Evolutionary conservation across 257 asterid genomes (phyloP).

Genomic region (Plantago ovata): DNA sequence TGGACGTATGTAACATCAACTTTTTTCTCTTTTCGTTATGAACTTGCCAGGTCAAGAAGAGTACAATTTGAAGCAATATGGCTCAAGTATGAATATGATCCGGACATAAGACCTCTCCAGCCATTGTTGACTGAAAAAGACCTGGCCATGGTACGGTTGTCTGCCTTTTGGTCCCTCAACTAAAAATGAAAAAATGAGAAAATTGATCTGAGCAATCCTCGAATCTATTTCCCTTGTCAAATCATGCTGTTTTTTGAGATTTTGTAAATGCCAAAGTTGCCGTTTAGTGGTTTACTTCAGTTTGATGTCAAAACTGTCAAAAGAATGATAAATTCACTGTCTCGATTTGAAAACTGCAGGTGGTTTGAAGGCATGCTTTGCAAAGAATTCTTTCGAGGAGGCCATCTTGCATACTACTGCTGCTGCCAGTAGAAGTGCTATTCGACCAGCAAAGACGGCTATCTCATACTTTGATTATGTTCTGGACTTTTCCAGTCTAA

Average conservation of each 20-base stretch:
- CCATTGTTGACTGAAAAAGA: constrained; percentile 29
- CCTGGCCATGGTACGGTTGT: constrained; percentile 23
- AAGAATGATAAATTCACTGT: not conserved
- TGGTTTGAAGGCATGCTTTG: not conserved
- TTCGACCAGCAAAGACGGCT: not conserved
- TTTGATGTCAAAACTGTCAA: not conserved
- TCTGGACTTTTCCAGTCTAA: no score
- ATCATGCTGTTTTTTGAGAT: not conserved
- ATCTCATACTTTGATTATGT: no score
- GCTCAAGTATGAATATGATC: constrained; percentile 78
- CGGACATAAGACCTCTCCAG: constrained; percentile 46
- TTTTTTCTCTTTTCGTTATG: not conserved
- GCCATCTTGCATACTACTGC: not conserved
- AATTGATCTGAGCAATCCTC: not conserved
- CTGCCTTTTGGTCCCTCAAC: constrained; percentile 9
- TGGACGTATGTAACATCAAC: not conserved
- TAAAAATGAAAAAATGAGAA: not conserved
- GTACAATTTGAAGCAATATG: constrained; percentile 58
- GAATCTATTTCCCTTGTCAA: constrained; percentile 3
- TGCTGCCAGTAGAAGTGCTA: not conserved
- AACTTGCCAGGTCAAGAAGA: constrained; percentile 44
- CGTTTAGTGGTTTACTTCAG: not conserved
- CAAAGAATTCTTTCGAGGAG: not conserved
- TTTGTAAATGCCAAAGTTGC: not conserved
- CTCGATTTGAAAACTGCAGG: not conserved